Evolutionary conservation across 441 rosid species (phyloP).

Genomic region (Erodium chrysanthum): DNA sequence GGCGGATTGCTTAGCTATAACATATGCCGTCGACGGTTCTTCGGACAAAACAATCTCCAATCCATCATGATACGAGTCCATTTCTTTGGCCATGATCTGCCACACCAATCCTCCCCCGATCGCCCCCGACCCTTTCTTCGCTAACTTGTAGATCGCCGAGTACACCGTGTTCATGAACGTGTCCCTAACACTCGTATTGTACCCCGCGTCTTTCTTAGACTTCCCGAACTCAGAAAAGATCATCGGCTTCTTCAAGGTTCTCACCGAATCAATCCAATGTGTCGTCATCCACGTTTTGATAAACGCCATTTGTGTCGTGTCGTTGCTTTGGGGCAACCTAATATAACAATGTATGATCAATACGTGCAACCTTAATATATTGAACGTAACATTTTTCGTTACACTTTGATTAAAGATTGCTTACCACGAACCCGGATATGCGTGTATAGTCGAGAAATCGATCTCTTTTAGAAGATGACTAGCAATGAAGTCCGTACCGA

Average conservation of each 20-base stretch:
- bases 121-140: constrained; percentile 24
- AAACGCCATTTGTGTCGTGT: constrained; percentile 24
- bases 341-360: not conserved
- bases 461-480: constrained; percentile 27
- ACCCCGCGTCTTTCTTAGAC: constrained; percentile 25
- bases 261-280: constrained; percentile 28
- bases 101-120: constrained; percentile 36
- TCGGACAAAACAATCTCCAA: constrained; percentile 28
- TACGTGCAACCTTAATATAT: no score
- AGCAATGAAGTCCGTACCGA: constrained; percentile 30
- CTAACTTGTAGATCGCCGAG: constrained; percentile 21
- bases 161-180: constrained; percentile 25
- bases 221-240: constrained; percentile 32
- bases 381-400: no score
- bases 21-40: constrained; percentile 20
- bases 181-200: constrained; percentile 20
- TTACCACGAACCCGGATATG: constrained; percentile 34
- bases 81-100: constrained; percentile 32
- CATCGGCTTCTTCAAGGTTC: constrained; percentile 29
- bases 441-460: constrained; percentile 35
- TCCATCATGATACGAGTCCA: constrained; percentile 31
- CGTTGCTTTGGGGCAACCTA: constrained; percentile 25
- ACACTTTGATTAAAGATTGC: no score
- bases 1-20: constrained; percentile 24
- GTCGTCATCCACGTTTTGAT: constrained; percentile 28